Evolutionary conservation across 2,329 filamentous ascomycete genomes (phyloP).

Genomic region (Zopfia rhizophila): DNA sequence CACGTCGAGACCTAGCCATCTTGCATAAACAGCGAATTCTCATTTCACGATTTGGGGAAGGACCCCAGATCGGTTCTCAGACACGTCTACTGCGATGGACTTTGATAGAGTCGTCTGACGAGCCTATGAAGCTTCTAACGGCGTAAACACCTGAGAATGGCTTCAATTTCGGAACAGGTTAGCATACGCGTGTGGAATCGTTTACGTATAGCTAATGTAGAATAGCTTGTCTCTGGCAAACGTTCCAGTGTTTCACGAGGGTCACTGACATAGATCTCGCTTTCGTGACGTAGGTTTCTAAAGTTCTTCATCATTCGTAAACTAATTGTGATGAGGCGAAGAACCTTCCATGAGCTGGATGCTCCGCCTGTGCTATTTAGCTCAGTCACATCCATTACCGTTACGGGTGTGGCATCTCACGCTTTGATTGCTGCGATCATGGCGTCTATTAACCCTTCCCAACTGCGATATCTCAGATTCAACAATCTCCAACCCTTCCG

Average conservation of each 20-base stretch:
- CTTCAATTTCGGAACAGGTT: conserved; percentile 4
- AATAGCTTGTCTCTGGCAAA: conserved; percentile 7
- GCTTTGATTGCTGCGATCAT: conserved; percentile 12
- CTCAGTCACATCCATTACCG: conserved; percentile 13
- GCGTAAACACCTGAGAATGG: too few species aligned
- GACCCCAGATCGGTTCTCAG: conserved; percentile 6
- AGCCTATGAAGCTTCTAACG: too few species aligned
- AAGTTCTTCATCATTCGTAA: neutral
- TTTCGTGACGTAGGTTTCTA: conserved; percentile 14
- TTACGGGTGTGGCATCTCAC: conserved; percentile 10
- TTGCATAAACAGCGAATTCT: conserved; percentile 9
- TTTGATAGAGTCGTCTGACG: neutral
- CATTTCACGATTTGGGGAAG: neutral
- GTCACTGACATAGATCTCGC: conserved; percentile 17
- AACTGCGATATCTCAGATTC: conserved; percentile 15
- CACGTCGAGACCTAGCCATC: conserved; percentile 1
- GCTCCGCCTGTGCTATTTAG: conserved; percentile 10
- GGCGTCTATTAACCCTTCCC: conserved; percentile 7
- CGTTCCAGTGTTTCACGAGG: conserved; percentile 11
- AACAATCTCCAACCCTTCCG: conserved; percentile 20
- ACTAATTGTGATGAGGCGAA: too few species aligned
- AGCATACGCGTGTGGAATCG: too few species aligned
- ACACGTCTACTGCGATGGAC: conserved; percentile 19
- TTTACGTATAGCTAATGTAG: conserved; percentile 1
- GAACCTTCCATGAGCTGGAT: neutral